phyloP scores from a whole-genome alignment of 371 early-diverging fungal genomes.

The Mucor mucedo region DNA sequence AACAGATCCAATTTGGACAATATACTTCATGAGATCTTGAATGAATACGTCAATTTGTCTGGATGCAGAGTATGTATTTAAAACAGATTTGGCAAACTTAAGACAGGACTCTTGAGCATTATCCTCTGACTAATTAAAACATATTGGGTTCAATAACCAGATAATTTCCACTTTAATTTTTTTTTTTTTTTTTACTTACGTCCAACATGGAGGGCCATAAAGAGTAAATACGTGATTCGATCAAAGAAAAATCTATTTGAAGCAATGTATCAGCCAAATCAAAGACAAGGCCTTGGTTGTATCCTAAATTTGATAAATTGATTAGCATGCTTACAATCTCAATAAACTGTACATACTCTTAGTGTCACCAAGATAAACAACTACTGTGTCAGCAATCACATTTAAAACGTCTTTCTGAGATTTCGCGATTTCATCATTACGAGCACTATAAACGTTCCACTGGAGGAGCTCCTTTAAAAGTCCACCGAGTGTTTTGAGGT shows the following conservation, averaged over 20 bases:
- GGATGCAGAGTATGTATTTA: slow-evolving; percentile 51
- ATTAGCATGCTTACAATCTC: background rate
- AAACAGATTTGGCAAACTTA: slow-evolving; percentile 33
- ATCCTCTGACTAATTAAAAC: slow-evolving; percentile 25
- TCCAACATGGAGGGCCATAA: slow-evolving; percentile 47
- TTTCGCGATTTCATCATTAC: slow-evolving; percentile 44
- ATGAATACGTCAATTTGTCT: slow-evolving; percentile 57
- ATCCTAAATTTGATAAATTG: slow-evolving; percentile 4
- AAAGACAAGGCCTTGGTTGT: slow-evolving; percentile 33
- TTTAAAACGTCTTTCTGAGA: slow-evolving; percentile 29
- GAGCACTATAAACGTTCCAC: slow-evolving; percentile 37
- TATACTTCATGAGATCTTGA: slow-evolving; percentile 40
- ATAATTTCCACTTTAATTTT: background rate
- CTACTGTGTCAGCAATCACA: slow-evolving; percentile 23
- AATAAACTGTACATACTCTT: slow-evolving; percentile 16
- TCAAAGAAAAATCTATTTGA: slow-evolving; percentile 47
- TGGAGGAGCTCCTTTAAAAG: slow-evolving; percentile 34
- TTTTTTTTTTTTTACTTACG: slow-evolving; percentile 25
- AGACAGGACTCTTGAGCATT: slow-evolving; percentile 32
- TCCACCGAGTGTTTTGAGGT: slow-evolving; percentile 26
- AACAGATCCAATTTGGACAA: slow-evolving; percentile 25
- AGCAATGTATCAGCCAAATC: slow-evolving; percentile 41
- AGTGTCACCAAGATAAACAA: slow-evolving; percentile 24
- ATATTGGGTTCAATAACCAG: background rate
- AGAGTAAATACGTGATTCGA: slow-evolving; percentile 36